Evolutionary conservation across 257 asterid genomes (phyloP).

Genomic region (Nicotiana paniculata): DNA sequence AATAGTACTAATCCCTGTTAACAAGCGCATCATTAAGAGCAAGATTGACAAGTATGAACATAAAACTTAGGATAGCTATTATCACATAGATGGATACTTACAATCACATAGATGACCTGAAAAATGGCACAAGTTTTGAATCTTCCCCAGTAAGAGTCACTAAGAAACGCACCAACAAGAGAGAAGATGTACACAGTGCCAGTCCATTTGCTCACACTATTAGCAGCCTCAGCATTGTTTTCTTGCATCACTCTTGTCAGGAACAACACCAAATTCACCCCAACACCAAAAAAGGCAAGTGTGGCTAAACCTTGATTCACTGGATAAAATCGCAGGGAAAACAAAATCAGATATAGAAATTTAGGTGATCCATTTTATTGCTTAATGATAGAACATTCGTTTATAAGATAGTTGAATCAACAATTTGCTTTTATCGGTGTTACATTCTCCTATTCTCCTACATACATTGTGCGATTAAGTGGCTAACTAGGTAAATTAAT

Average conservation of each 20-base stretch:
- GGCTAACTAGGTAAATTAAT: background rate
- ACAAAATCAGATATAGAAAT: background rate
- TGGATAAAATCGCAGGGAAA: constrained; percentile 16
- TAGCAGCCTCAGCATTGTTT: constrained; percentile 87
- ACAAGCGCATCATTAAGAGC: background rate
- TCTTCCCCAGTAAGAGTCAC: constrained; percentile 98
- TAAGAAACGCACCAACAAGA: constrained; percentile 89
- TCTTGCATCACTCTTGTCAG: constrained; percentile 77
- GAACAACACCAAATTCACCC: constrained; percentile 87
- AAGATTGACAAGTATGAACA: background rate
- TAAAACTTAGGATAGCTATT: background rate
- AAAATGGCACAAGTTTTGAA: constrained; percentile 83
- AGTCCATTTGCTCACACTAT: constrained; percentile 93
- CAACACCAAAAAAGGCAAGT: constrained; percentile 89
- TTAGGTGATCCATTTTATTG: background rate
- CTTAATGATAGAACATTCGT: background rate
- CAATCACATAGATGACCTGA: constrained; percentile 67
- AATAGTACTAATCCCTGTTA: constrained; percentile 66
- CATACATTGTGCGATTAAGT: background rate
- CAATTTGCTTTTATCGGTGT: background rate
- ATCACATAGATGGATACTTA: constrained; percentile 22
- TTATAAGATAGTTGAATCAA: background rate
- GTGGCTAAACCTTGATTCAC: constrained; percentile 96
- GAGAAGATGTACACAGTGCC: constrained; percentile 96
- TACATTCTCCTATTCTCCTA: background rate